Evolutionary conservation across 371 early-diverging fungal genomes (phyloP).

Genomic region (Smittium mucronatum): DNA sequence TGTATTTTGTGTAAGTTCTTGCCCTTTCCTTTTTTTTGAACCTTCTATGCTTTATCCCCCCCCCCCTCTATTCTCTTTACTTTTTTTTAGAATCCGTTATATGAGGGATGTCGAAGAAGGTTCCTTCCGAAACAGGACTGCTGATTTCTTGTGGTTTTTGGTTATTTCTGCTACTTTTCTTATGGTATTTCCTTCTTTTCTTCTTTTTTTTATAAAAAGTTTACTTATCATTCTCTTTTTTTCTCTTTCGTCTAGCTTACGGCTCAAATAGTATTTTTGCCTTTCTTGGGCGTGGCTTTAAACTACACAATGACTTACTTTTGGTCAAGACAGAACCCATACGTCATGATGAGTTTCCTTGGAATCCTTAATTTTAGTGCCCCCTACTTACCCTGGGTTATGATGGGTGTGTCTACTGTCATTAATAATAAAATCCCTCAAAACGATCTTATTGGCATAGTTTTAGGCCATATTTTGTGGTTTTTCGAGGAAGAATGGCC

Average conservation of each 20-base stretch:
- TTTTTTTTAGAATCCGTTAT: constrained; percentile 68
- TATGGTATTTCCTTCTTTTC: constrained; percentile 31
- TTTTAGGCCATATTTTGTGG: constrained; percentile 85
- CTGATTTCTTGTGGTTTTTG: constrained; percentile 81
- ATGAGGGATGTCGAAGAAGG: constrained; percentile 90
- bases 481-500: constrained; percentile 94
- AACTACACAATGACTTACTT: constrained; percentile 83
- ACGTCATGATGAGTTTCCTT: constrained; percentile 68
- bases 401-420: constrained; percentile 59
- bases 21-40: not conserved
- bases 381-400: constrained; percentile 83
- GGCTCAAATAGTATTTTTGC: constrained; percentile 49
- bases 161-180: constrained; percentile 48
- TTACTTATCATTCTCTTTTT: not conserved
- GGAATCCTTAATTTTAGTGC: constrained; percentile 84
- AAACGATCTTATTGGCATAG: constrained; percentile 70
- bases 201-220: not conserved
- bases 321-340: constrained; percentile 89
- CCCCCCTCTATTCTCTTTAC: too few relatives aligned
- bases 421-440: constrained; percentile 61
- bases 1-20: constrained; percentile 76
- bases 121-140: constrained; percentile 72
- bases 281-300: constrained; percentile 73
- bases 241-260: constrained; percentile 11
- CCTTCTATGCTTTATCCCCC: too few relatives aligned